Base-by-base conservation (phyloP, 768 basidiomycete genomes). In the Podaxis sp. region DNA sequence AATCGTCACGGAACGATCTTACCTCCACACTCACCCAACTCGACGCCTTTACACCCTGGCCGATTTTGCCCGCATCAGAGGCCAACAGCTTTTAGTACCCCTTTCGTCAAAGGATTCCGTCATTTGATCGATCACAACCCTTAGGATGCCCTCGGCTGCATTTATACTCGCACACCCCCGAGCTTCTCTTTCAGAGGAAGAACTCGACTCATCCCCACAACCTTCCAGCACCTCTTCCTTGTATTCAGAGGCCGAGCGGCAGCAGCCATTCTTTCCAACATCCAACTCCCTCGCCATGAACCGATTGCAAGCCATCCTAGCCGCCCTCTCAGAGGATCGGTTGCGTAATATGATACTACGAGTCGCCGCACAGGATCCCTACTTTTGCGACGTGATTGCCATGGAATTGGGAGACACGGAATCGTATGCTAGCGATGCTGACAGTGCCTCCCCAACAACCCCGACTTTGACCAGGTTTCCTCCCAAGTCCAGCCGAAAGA, bases 301-400 rank as follows among this genome's bases (percentile, higher is more conserved):
- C 29, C 41, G 67, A 50, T 69, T 80, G 29, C 73, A 70, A 40
- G 66, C 70, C 4, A 77, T 77, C 4, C 75, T 83, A 54, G 72
- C 76, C 17, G 69, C 74, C 27, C 66, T 75, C 7, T 69, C 79
- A 0, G 78, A 79, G 49, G 56, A 67, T 12, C 75, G 71, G 58
- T 74, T 84, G 5, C 78, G 79, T 29, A 72, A 74, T 22, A 70
- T 79, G 53, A 64, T 82, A 60, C 67, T 75, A 46, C 77, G 73
- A 55, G 71, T 82, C 4, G 76, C 77, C 1, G 71, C 72, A 24
- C 68, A 66, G 25, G 72, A 72, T 61, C 73, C 76, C 0, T 70
- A 67, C 15, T 75, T 82, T 59, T 73, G 75, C 55, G 73, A 73
- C 22, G 78, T 77, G 2, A 69, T 83, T 36, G 73, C 71, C 47